Evolutionary conservation across 2,329 filamentous ascomycete species (phyloP).

Genomic region (Periconia digitata): DNA sequence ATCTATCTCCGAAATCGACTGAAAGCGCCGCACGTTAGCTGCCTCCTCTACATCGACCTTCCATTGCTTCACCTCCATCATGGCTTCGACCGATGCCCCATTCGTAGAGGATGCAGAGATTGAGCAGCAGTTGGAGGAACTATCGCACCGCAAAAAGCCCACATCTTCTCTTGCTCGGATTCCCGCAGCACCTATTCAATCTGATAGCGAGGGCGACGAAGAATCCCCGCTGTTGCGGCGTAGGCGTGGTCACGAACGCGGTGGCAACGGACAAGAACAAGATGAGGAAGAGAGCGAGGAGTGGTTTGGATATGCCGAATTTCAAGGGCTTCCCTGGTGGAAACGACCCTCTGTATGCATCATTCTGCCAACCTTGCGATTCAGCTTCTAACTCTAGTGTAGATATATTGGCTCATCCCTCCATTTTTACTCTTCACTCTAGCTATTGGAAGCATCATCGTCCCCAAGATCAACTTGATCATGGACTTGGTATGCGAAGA

Average conservation of each 20-base stretch:
- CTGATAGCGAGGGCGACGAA: slow-evolving; percentile 21
- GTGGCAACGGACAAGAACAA: slow-evolving; percentile 8
- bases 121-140: slow-evolving; percentile 22
- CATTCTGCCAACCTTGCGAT: not conserved
- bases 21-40: not conserved
- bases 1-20: not conserved
- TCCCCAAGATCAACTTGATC: slow-evolving; percentile 87
- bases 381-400: not conserved
- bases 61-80: slow-evolving; percentile 13
- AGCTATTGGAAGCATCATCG: slow-evolving; percentile 81
- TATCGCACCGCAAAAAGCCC: slow-evolving; percentile 10
- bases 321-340: slow-evolving; percentile 51
- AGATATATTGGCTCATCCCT: slow-evolving; percentile 24
- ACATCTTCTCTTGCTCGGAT: slow-evolving; percentile 10
- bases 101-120: slow-evolving; percentile 34
- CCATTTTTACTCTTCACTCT: slow-evolving; percentile 81
- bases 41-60: not conserved
- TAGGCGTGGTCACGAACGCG: too few species aligned
- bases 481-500: slow-evolving; percentile 79
- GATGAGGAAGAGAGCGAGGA: slow-evolving; percentile 12
- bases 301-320: slow-evolving; percentile 41
- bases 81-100: slow-evolving; percentile 26
- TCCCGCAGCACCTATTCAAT: slow-evolving; percentile 14
- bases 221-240: slow-evolving; percentile 32
- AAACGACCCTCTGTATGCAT: slow-evolving; percentile 53